Conservation (phyloP, 192 early-diverging fungal species). For the Rhizophagus sp. region DNA sequence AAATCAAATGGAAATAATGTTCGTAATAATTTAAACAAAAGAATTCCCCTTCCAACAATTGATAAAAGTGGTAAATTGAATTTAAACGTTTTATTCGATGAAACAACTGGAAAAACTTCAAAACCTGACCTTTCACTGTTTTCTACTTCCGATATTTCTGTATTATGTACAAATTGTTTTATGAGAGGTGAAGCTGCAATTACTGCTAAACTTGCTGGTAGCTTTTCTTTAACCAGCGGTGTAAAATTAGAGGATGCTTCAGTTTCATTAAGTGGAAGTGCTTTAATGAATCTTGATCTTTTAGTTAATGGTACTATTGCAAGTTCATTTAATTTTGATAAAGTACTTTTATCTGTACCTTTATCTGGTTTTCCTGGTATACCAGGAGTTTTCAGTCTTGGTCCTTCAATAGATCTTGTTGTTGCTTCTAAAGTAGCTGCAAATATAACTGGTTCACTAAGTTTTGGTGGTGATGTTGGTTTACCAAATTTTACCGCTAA, state of each 20-base stretch:
- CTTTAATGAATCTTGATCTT: slow-evolving; percentile 7
- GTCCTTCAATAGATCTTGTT: background rate
- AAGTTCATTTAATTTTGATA: background rate
- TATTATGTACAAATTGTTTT: slow-evolving; percentile 7
- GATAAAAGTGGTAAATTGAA: background rate
- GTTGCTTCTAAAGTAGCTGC: background rate
- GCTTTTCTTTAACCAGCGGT: background rate
- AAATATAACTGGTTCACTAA: background rate
- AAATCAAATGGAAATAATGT: background rate
- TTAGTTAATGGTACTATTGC: background rate
- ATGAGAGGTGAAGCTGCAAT: slow-evolving; percentile 4
- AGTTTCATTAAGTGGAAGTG: background rate
- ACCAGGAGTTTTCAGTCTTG: slow-evolving; percentile 1
- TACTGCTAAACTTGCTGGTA: background rate
- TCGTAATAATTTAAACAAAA: background rate
- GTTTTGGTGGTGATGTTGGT: background rate
- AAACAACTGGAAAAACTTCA: background rate
- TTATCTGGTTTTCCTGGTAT: background rate
- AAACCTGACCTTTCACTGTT: background rate
- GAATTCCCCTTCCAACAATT: background rate
- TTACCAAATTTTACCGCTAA: background rate
- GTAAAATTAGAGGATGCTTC: background rate
- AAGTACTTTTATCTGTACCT: background rate
- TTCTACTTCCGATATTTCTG: background rate
- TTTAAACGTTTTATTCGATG: slow-evolving; percentile 17